Conservation (phyloP, 1,284 basidiomycete genomes). For the Ceratobasidium sp. region DNA sequence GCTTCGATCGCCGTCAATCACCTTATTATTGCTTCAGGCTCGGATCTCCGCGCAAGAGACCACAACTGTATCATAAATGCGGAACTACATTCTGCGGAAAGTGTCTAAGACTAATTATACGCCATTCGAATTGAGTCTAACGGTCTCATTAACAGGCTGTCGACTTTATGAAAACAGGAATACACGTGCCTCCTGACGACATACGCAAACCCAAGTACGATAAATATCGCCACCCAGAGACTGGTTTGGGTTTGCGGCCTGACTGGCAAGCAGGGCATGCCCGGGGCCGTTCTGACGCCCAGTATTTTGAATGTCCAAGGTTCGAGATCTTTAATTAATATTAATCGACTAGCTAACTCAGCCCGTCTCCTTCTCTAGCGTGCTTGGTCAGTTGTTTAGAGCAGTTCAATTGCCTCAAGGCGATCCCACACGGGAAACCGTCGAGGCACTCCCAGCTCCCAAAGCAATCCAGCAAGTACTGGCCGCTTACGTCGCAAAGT, state of each 20-base stretch:
- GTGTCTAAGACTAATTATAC: background rate
- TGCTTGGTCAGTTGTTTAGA: slow-evolving; percentile 71
- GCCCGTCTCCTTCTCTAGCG: slow-evolving; percentile 52
- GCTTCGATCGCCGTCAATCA: slow-evolving; percentile 42
- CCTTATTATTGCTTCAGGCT: slow-evolving; percentile 57
- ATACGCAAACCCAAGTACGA: slow-evolving; percentile 31
- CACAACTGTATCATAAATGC: slow-evolving; percentile 32
- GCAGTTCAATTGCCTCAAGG: slow-evolving; percentile 64
- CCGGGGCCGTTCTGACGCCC: slow-evolving; percentile 13
- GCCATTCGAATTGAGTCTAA: no score
- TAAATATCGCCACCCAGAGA: background rate
- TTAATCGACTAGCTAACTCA: background rate
- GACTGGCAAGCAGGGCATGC: slow-evolving; percentile 40
- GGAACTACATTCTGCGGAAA: slow-evolving; percentile 31
- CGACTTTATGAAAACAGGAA: slow-evolving; percentile 32
- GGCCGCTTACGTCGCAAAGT: slow-evolving; percentile 20
- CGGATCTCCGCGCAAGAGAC: slow-evolving; percentile 12
- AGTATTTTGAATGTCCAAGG: slow-evolving; percentile 30
- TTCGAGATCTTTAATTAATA: background rate
- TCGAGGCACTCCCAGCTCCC: background rate
- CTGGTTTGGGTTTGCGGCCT: slow-evolving; percentile 20
- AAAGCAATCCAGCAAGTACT: background rate
- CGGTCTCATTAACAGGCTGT: slow-evolving; percentile 12
- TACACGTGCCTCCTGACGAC: background rate
- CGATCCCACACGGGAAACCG: slow-evolving; percentile 22